Evolutionary conservation across 2,329 filamentous ascomycete genomes (phyloP), one percentile per base, ranked within the genome.

Genomic region (Colletotrichum caudatum): DNA sequence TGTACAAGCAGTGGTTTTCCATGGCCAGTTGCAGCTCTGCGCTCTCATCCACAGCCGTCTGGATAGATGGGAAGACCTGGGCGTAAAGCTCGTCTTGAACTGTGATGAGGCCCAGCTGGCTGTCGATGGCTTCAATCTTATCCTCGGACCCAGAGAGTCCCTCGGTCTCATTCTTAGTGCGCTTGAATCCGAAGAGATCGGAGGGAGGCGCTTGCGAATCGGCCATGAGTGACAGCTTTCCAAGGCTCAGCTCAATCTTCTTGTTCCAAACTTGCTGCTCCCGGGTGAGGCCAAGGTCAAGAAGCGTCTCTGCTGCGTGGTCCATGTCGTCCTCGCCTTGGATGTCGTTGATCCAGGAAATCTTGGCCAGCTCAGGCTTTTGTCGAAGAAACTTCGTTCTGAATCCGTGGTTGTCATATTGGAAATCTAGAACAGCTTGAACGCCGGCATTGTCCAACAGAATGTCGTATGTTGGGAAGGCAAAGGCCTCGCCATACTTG

Each of bases 291-390:
- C 93, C 94, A 26, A 95, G 86, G 9, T 89, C 84, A 54, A 93
- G 84, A 58, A 99, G 86, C 0, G 91, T 92, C 53, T 89, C 83
- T 6, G 92, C 91, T 14, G 95, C 95, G 67, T 89, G 88, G 16
- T 89, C 85, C 74, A 94, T 94, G 76, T 97, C 90, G 70, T 90
- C 87, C 78, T 96, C 93, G 33, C 89, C 87, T 72, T 91, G 86
- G 9, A 98, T 88, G 78, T 98, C 95, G 79, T 99, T 97, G 82
- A 99, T 97, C 96, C 96, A 99, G 60, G 92, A 91, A 56, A 99
- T 86, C 76, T 94, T 94, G 37, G 92, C 91, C 73, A 94, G 90
- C 73, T 91, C 87, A 0, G 90, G 88, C 74, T 91, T 89, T 66
- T 89, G 91, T 53, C 93, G 90, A 59, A 99, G 85, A 77, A 94